Evolutionary conservation across 2,329 filamentous ascomycete species (phyloP), one percentile per base, ranked within the genome.

Genomic region (Epichloe coenophiala): DNA sequence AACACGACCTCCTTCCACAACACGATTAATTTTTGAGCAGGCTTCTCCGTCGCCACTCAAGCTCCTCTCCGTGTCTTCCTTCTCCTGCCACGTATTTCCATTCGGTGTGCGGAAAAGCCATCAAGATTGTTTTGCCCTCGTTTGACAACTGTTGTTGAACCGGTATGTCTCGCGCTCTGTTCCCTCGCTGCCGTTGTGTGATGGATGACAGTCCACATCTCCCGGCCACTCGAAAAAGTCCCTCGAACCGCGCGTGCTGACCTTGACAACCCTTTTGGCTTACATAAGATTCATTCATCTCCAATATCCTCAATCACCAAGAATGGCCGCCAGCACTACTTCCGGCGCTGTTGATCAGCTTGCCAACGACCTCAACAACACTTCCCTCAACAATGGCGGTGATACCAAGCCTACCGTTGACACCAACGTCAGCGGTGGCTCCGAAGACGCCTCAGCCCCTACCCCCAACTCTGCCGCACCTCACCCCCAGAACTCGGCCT

Each of bases 401-500:
- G 80, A 81, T 70, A 78, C 75, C 66, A 78, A 77, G 67, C 72
- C 84, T 62, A 72, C 78, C 67, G 75, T 90, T 74, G 86, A 91
- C 74, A 90, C 88, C 70, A 82, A 79, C 66, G 80, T 86, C 63
- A 57, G 63, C 58, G 67, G 69, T 63, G 73, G 74, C 56, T 69
- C 68, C 48, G 68, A 69, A 59, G 79, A 82, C 67, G 76, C 76
- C 57, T 81, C 84, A 62, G 80, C 74, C 60, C 77, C 83, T 58
- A 86, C 86, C 54, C 84, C 85, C 60, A 81, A 74, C 71, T 84
- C 88, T 54, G 83, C 88, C 59, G 80, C 80, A 61, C 78, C 75
- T 59, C 86, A 86, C 68, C 86, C 90, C 65, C 87, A 88, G 69
- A 91, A 94, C 71, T 97, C 93, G 49, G 93, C 93, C 58, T 98